Percentiles rank a stretch among this genome's conserved stretches.
Evolutionary conservation across 306 rosid species (phyloP).

Genomic region (Phaseolus lunatus): DNA sequence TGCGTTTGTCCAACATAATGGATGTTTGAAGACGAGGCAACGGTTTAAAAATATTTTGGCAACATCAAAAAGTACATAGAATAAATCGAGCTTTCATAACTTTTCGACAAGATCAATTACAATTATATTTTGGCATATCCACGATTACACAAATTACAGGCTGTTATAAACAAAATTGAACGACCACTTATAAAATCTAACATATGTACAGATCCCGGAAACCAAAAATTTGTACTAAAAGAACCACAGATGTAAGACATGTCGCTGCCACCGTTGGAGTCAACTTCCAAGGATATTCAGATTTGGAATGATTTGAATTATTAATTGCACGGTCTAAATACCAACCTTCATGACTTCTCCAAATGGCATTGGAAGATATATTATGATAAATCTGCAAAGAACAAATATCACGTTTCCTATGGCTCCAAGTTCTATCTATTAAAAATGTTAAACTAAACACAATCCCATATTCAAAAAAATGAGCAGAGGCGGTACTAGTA

Average conservation of each 20-base stretch:
- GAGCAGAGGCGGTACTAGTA: slow-evolving; percentile 36
- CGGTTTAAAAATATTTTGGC: background rate
- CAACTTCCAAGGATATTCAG: slow-evolving; percentile 45
- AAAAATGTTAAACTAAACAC: slow-evolving; percentile 28
- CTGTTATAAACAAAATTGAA: slow-evolving; percentile 47
- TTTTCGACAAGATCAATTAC: slow-evolving; percentile 47
- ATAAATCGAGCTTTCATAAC: slow-evolving; percentile 25
- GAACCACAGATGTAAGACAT: slow-evolving; percentile 33
- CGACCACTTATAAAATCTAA: slow-evolving; percentile 40
- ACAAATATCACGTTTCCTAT: slow-evolving; percentile 44
- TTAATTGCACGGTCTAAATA: slow-evolving; percentile 43
- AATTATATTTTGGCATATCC: slow-evolving; percentile 33
- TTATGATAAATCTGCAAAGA: slow-evolving; percentile 55
- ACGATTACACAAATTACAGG: slow-evolving; percentile 50
- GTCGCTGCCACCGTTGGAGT: slow-evolving; percentile 36
- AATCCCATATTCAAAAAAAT: slow-evolving; percentile 39
- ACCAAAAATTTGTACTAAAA: slow-evolving; percentile 48
- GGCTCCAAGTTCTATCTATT: slow-evolving; percentile 42
- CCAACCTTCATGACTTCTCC: slow-evolving; percentile 48
- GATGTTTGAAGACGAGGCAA: background rate
- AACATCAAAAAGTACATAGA: background rate
- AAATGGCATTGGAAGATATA: slow-evolving; percentile 51
- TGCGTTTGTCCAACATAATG: background rate
- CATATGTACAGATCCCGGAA: slow-evolving; percentile 49
- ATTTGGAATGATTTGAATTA: slow-evolving; percentile 39